Conservation (phyloP, 164 flowering plant species). For the grape (Vitis vinifera) region ASM3070453v1 NC_081811.1:26054501-26055000, state of each 20-base stretch:
- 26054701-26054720: neutral
- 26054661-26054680: neutral
- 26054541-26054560: too few species aligned
- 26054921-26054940: neutral
- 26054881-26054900: neutral
- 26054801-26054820: conserved; percentile 43
- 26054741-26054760: neutral
- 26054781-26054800: conserved; percentile 49
- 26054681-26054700: neutral
- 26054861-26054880: neutral
- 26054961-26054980: conserved; percentile 51
- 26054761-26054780: conserved; percentile 68
- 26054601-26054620: too few species aligned
- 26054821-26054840: conserved; percentile 49
- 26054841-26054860: neutral
- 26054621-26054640: too few species aligned
- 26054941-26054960: neutral
- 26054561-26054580: too few species aligned
- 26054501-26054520: too few species aligned
- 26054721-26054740: neutral
- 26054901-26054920: neutral
- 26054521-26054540: too few species aligned
- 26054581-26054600: too few species aligned
- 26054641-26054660: too few species aligned
- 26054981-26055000: conserved; percentile 39